Evolutionary conservation across 2,329 filamentous ascomycete species (phyloP), one percentile per base, ranked within the genome.

Genomic region (Fusarium odoratissimum): DNA sequence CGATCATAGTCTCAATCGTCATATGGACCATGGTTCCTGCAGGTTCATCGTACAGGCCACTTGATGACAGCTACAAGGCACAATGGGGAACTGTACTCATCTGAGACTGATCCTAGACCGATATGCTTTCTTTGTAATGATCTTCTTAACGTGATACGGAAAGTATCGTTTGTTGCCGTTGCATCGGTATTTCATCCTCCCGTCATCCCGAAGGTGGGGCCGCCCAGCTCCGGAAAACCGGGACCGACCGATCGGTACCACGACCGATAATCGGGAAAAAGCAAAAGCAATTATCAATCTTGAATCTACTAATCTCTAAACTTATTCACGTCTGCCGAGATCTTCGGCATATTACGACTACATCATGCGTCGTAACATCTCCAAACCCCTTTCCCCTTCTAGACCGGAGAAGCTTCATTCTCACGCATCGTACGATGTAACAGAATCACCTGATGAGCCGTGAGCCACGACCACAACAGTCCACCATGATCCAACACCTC

Each of bases 361-460:
- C 23, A 45, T 58, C 38, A 37, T 48, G 17, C 37, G 23, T 48
- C 40, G 37, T 35, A 23, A 56, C 42, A 37, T 51, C 17, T 41
- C 19, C n/a, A 17, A 14, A 17, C 33, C 44, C 63, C 46, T 45
- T 60, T 64, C 11, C 25, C 10, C 23, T 48, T 48, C 28, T 17
- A 46, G 48, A 19, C 54, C 69, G 56, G 69, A 73, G 57, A 73
- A 71, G 59, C 57, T 46, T 41, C 33, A 69, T 58, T 62, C 55
- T 54, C 44, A 45, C 14, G 9, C 48, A 73, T 74, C 71, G 64
- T 74, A 74, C 57, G 71, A 74, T 73, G 49, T 5, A 23, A 54
- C 13, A 59, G n/a, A 74, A 73, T 73, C 71, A 65, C 63, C 71
- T 72, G 71, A 73, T 72, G 64, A 46, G 12, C 49, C 44, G 40